Evolutionary conservation across 176 grass and related monocot genomes (phyloP).

Genomic region (Tillandsia fasciculata): DNA sequence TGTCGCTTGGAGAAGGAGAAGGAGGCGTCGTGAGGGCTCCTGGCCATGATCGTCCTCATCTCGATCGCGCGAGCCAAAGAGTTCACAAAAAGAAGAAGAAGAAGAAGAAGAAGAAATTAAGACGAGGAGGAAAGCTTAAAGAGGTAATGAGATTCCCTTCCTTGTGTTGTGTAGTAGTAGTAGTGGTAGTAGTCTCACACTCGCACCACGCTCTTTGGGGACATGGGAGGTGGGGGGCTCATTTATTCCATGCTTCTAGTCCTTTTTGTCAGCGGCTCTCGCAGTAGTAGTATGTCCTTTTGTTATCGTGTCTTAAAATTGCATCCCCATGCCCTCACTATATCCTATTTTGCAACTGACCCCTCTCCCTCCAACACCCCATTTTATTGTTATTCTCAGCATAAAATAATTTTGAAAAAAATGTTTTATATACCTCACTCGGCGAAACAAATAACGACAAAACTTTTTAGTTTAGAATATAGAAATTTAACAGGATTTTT

Average conservation of each 20-base stretch:
- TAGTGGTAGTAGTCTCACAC: too few relatives aligned
- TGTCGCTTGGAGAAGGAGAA: conserved; percentile 87
- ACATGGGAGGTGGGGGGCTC: conserved; percentile 14
- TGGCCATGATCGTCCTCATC: conserved; percentile 85
- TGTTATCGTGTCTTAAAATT: too few relatives aligned
- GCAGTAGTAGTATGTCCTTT: not conserved
- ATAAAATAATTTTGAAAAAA: too few relatives aligned
- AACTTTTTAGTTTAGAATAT: too few relatives aligned
- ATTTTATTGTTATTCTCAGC: too few relatives aligned
- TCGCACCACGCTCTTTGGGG: conserved; percentile 4
- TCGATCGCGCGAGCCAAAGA: not conserved
- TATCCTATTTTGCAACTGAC: too few relatives aligned
- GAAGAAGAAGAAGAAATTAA: not conserved
- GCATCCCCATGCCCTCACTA: too few relatives aligned
- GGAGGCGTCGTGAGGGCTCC: conserved; percentile 65
- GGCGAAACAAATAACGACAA: too few relatives aligned
- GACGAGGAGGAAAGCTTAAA: not conserved
- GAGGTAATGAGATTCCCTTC: not conserved
- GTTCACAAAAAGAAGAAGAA: not conserved
- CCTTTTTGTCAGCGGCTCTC: conserved; percentile 25
- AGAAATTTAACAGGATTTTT: too few relatives aligned
- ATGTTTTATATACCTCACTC: too few relatives aligned
- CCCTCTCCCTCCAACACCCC: too few relatives aligned
- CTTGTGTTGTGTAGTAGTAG: not conserved
- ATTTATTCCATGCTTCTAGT: conserved; percentile 48